phyloP scores from a whole-genome alignment of 306 rosid species.

The Cicer arietinum region DNA sequence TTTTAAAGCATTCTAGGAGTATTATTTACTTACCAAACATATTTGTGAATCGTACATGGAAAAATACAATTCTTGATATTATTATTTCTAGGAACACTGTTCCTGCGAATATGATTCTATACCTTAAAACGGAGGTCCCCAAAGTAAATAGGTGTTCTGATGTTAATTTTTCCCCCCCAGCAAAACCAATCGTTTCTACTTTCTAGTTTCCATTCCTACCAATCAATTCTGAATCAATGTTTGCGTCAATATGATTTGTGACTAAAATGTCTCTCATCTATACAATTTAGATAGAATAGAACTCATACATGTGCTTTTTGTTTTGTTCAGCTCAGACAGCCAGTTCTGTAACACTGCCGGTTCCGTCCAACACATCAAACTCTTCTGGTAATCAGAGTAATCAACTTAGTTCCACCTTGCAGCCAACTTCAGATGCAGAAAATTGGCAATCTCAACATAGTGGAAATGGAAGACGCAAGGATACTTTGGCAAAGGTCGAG shows the following conservation, averaged over 20 bases:
- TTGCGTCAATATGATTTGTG: conserved; percentile 16
- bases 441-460: conserved; percentile 46
- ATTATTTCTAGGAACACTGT: too few relatives aligned
- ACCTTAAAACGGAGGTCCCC: background rate
- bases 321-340: conserved; percentile 57
- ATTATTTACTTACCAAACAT: too few relatives aligned
- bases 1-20: background rate
- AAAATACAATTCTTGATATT: too few relatives aligned
- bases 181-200: background rate
- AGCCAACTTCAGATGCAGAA: conserved; percentile 48
- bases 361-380: conserved; percentile 45
- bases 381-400: conserved; percentile 57
- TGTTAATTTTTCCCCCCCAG: background rate
- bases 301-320: conserved; percentile 40
- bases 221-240: background rate
- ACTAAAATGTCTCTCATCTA: conserved; percentile 20
- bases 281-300: conserved; percentile 23
- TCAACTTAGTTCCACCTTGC: conserved; percentile 51
- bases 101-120: background rate
- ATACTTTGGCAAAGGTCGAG: conserved; percentile 68
- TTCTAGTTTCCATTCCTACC: conserved; percentile 8
- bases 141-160: conserved; percentile 23
- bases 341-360: conserved; percentile 44
- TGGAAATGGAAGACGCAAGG: conserved; percentile 47
- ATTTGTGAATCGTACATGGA: too few relatives aligned